Evolutionary conservation across 306 rosid species (phyloP).

Genomic region (Medicago arabica): DNA sequence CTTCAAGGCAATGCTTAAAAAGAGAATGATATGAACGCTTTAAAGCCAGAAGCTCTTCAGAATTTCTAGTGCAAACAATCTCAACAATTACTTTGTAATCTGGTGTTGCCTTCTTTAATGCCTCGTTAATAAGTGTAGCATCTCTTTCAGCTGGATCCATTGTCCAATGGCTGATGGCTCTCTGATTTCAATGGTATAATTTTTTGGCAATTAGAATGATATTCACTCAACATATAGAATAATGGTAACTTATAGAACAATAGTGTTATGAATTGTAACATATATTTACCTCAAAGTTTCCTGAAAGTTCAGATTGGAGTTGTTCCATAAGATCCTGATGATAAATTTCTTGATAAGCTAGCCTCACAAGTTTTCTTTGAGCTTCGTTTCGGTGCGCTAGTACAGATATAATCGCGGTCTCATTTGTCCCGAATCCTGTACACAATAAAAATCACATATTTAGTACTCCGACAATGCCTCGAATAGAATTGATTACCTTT

Average conservation of each 20-base stretch:
- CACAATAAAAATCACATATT: not conserved
- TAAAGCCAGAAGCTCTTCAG: slow-evolving; percentile 56
- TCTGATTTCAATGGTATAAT: slow-evolving; percentile 42
- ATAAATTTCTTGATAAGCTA: slow-evolving; percentile 56
- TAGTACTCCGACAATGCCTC: no score
- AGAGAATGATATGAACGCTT: slow-evolving; percentile 50
- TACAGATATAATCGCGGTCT: slow-evolving; percentile 47
- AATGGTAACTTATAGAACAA: not conserved
- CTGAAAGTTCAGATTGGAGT: slow-evolving; percentile 62
- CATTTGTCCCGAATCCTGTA: slow-evolving; percentile 65
- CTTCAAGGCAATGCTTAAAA: slow-evolving; percentile 60
- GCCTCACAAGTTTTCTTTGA: slow-evolving; percentile 56
- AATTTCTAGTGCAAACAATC: slow-evolving; percentile 51
- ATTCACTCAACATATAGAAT: slow-evolving; percentile 5
- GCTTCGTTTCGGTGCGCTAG: slow-evolving; percentile 59
- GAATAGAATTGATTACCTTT: no score
- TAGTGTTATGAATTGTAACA: not conserved
- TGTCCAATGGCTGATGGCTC: slow-evolving; percentile 56
- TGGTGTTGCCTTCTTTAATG: slow-evolving; percentile 36
- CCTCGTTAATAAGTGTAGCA: slow-evolving; percentile 47
- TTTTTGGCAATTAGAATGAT: slow-evolving; percentile 17
- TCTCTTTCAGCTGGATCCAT: slow-evolving; percentile 65
- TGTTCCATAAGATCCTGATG: slow-evolving; percentile 60
- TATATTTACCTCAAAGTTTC: slow-evolving; percentile 55
- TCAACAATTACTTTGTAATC: slow-evolving; percentile 54